phyloP scores from a whole-genome alignment of 306 rosid species.

The Abrus precatorius region DNA sequence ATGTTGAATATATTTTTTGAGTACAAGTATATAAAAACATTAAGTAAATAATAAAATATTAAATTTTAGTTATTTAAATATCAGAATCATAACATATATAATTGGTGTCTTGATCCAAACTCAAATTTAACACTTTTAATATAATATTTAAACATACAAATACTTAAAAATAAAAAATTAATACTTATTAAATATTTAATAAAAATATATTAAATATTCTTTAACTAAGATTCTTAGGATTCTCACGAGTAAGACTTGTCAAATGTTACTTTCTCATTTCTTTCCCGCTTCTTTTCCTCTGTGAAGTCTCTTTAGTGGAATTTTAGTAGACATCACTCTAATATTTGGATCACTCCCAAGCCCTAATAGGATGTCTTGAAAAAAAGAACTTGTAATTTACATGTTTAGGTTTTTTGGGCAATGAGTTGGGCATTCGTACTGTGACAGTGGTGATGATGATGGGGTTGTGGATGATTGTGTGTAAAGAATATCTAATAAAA shows the following conservation, averaged over 20 bases:
- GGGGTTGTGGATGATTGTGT: conserved; percentile 2
- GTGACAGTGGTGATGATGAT: conserved; percentile 26
- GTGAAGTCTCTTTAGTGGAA: neutral
- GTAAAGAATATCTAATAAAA: conserved; percentile 30
- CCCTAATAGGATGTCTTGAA: conserved; percentile 4
- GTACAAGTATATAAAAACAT: too few relatives aligned
- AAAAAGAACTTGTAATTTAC: neutral
- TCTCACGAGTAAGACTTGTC: neutral
- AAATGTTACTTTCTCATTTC: conserved; percentile 3
- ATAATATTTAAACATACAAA: neutral
- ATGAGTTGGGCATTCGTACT: conserved; percentile 28
- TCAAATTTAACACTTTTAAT: neutral
- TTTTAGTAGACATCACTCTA: conserved; percentile 5
- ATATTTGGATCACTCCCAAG: conserved; percentile 19
- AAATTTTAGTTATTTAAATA: too few relatives aligned
- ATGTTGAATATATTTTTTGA: too few relatives aligned
- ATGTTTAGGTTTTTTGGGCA: neutral
- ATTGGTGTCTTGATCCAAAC: neutral
- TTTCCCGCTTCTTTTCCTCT: neutral
- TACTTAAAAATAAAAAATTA: neutral
- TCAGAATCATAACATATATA: too few relatives aligned
- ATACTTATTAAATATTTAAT: neutral
- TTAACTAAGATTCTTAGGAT: neutral
- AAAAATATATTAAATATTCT: neutral
- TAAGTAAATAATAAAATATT: too few relatives aligned